Evolutionary conservation across 176 grass and related monocot genomes (phyloP).

Genomic region (Ensete ventricosum): DNA sequence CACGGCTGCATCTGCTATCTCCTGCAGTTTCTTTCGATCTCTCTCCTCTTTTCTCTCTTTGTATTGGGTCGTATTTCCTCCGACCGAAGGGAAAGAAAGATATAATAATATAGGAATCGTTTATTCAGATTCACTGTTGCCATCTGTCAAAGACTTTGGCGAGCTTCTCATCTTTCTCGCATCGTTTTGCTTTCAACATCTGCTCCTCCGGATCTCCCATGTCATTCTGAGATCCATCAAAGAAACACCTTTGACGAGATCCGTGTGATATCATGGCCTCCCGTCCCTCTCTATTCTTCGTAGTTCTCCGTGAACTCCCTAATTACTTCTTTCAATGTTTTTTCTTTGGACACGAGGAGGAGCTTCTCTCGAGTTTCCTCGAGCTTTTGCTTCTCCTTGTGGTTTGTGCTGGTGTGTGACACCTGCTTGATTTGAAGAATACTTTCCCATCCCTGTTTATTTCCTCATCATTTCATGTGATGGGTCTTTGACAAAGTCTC

Average conservation of each 20-base stretch:
- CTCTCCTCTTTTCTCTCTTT: background rate
- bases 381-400: background rate
- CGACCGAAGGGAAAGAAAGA: background rate
- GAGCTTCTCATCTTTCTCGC: background rate
- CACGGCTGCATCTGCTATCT: background rate
- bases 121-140: background rate
- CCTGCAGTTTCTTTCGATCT: background rate
- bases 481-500: background rate
- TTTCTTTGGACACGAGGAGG: background rate
- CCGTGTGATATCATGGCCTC: background rate
- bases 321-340: background rate
- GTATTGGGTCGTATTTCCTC: background rate
- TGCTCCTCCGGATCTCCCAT: background rate
- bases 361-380: background rate
- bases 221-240: background rate
- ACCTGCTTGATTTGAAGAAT: background rate
- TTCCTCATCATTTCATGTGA: conserved; percentile 13
- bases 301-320: background rate
- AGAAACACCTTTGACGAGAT: background rate
- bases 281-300: background rate
- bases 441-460: background rate
- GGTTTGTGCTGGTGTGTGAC: background rate
- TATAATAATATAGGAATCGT: background rate
- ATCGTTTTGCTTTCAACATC: background rate
- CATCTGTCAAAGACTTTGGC: background rate